Conservation (phyloP, 805 yeast species). For the Starmerella potacharoeniae region DNA sequence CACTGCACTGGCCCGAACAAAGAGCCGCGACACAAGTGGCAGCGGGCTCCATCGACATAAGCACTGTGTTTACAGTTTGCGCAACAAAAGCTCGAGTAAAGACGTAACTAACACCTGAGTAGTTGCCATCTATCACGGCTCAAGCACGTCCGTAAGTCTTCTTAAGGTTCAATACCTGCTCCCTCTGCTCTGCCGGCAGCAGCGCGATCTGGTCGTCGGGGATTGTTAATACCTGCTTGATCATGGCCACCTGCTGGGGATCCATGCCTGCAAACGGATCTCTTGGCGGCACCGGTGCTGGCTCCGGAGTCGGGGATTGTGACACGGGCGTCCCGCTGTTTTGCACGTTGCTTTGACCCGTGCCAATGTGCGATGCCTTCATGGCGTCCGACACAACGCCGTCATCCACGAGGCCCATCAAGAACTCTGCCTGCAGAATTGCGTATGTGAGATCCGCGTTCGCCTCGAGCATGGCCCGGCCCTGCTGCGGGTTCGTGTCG, state of each 20-base stretch:
- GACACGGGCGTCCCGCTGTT: not conserved
- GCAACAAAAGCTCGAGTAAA: too few relatives aligned
- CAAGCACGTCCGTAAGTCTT: conserved; percentile 13
- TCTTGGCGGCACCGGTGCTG: conserved; percentile 8
- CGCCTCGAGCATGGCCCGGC: conserved; percentile 47
- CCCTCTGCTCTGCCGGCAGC: conserved; percentile 40
- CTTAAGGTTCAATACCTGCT: conserved; percentile 18
- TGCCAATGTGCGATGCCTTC: conserved; percentile 5
- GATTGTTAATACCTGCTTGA: conserved; percentile 40
- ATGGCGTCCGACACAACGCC: conserved; percentile 22
- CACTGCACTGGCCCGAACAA: too few relatives aligned
- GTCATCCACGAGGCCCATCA: conserved; percentile 30
- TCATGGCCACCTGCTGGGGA: conserved; percentile 36
- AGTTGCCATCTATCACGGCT: too few relatives aligned
- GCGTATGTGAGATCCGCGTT: conserved; percentile 71
- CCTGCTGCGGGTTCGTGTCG: conserved; percentile 44
- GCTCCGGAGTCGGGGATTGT: not conserved
- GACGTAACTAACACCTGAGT: too few relatives aligned
- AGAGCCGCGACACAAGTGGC: too few relatives aligned
- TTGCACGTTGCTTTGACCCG: conserved; percentile 9
- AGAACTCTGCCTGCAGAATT: conserved; percentile 55
- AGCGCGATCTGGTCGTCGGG: conserved; percentile 39
- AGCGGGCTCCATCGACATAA: too few relatives aligned
- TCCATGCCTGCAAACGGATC: conserved; percentile 22
- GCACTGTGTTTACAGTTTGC: too few relatives aligned